A percentile compares a stretch with the other conserved stretches of the same genome.
These are phyloP conservation scores for Euphrasia confusa DNA, from an alignment of 257 asterid genomes.

Conservation along the genomic window DNA sequence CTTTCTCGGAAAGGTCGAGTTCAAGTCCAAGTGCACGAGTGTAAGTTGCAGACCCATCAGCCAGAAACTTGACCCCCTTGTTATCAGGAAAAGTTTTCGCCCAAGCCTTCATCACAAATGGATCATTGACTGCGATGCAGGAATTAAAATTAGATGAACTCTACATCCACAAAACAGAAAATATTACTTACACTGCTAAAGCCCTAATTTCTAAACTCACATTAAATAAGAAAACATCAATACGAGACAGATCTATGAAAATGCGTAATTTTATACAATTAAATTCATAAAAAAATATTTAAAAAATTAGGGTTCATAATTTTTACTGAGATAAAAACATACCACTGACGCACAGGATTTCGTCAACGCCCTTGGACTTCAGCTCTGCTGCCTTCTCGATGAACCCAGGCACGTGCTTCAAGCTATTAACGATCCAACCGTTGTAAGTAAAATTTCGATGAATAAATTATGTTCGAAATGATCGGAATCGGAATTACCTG, in stretches of 20 bases:
- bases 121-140: constrained; percentile 67
- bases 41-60: constrained; percentile 79
- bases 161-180: too few relatives aligned
- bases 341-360: constrained; percentile 67
- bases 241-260: too few relatives aligned
- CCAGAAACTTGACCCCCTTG: constrained; percentile 78
- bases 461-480: background rate
- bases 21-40: constrained; percentile 74
- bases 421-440: constrained; percentile 30
- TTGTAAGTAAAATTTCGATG: background rate
- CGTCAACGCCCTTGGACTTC: constrained; percentile 74
- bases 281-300: too few relatives aligned
- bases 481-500: constrained; percentile 42
- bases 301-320: too few relatives aligned
- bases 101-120: constrained; percentile 99
- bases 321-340: constrained; percentile 1
- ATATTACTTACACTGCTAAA: too few relatives aligned
- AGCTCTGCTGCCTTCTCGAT: constrained; percentile 75
- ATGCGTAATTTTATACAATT: too few relatives aligned
- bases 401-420: constrained; percentile 93
- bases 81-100: constrained; percentile 77
- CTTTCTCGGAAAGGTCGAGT: constrained; percentile 82
- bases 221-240: too few relatives aligned
- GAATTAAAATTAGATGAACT: background rate
- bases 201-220: too few relatives aligned